Evolutionary conservation across 1,284 basidiomycete species (phyloP).

Genomic region (Bjerkandera adusta): DNA sequence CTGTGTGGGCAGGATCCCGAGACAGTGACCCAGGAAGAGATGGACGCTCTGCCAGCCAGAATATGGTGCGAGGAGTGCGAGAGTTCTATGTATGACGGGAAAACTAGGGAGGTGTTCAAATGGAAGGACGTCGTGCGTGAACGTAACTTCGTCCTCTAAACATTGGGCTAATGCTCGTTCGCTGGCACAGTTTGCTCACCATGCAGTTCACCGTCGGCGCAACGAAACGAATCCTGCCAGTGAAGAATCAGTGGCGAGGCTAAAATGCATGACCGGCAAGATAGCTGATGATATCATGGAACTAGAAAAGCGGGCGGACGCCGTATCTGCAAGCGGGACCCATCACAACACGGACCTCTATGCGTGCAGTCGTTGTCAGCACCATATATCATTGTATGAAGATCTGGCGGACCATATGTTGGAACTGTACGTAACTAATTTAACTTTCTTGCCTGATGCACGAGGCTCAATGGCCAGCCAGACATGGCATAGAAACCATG

Average conservation of each 20-base stretch:
- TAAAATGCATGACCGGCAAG: background rate
- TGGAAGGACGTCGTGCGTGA: background rate
- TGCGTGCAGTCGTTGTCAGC: background rate
- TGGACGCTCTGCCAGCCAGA: background rate
- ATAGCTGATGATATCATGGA: too few species aligned
- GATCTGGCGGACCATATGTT: background rate
- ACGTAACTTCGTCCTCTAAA: too few species aligned
- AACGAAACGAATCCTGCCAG: background rate
- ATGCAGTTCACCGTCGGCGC: background rate
- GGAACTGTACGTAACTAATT: background rate
- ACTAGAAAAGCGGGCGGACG: too few species aligned
- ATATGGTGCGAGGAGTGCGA: background rate
- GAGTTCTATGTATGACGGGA: background rate
- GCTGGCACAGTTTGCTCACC: too few species aligned
- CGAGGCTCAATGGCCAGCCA: background rate
- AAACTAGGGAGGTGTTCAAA: background rate
- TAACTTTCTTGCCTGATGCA: background rate
- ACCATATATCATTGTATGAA: background rate
- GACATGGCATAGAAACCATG: background rate
- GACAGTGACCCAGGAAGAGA: background rate
- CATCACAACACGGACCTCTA: too few species aligned
- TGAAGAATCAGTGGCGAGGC: background rate
- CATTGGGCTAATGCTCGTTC: too few species aligned
- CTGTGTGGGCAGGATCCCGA: background rate
- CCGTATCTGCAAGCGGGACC: too few species aligned